Percentiles rank a stretch among this genome's conserved stretches.
Evolutionary conservation across 2,329 filamentous ascomycete genomes (phyloP).

Genomic region (Dryadomyces quercus-mongolicae): DNA sequence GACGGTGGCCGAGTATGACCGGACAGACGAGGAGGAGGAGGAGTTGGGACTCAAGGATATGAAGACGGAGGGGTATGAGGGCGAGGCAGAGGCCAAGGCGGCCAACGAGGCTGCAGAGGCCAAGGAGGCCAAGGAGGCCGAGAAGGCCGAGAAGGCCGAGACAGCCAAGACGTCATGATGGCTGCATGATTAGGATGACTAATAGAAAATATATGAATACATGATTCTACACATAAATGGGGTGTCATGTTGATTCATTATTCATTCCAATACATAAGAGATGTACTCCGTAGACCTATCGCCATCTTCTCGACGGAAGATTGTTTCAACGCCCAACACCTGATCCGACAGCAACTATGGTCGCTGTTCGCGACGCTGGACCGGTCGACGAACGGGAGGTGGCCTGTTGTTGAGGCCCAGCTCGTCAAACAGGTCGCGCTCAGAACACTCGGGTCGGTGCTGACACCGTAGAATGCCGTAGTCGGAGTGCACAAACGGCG

Average conservation of each 20-base stretch:
- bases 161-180: neutral
- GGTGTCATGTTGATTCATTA: too few species aligned
- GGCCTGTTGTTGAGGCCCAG: neutral
- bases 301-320: neutral
- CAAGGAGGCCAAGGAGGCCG: neutral
- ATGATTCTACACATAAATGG: too few species aligned
- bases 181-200: too few species aligned
- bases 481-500: constrained; percentile 16
- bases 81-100: constrained; percentile 25
- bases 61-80: constrained; percentile 78
- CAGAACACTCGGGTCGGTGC: constrained; percentile 19
- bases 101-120: neutral
- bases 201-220: too few species aligned
- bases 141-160: neutral
- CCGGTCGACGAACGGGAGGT: neutral
- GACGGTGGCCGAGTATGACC: constrained; percentile 66
- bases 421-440: constrained; percentile 15
- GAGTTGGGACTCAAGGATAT: constrained; percentile 85
- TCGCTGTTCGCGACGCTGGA: too few species aligned
- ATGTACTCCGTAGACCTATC: too few species aligned
- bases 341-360: too few species aligned
- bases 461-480: constrained; percentile 19
- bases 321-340: too few species aligned
- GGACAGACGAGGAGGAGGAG: constrained; percentile 87
- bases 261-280: too few species aligned